phyloP scores from a whole-genome alignment of 164 flowering plant species.

The Aristolochia fimbriata region DNA sequence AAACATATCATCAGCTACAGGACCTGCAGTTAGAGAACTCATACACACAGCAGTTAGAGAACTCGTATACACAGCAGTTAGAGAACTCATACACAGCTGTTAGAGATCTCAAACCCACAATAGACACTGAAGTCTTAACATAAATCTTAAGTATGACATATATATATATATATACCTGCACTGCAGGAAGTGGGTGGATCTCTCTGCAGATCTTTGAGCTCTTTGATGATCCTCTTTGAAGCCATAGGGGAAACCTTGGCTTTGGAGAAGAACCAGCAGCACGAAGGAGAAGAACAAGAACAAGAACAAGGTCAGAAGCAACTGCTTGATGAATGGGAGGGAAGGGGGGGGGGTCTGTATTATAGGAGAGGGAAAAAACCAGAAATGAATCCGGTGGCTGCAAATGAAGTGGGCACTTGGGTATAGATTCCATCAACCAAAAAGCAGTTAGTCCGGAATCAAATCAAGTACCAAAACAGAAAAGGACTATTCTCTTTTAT shows the following conservation, averaged over 20 bases:
- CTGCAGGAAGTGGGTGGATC: constrained; percentile 16
- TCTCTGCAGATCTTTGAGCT: constrained; percentile 12
- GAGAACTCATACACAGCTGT: background rate
- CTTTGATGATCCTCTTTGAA: constrained; percentile 11
- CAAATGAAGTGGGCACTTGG: constrained; percentile 2
- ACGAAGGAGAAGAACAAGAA: background rate
- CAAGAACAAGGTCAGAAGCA: background rate
- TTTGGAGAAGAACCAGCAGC: background rate
- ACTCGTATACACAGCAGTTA: background rate
- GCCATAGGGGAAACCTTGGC: constrained; percentile 4
- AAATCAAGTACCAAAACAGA: background rate
- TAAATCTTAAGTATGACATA: background rate
- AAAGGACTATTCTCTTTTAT: background rate
- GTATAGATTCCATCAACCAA: constrained; percentile 2
- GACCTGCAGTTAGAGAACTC: constrained; percentile 47
- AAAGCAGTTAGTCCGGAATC: background rate
- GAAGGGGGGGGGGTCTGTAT: background rate
- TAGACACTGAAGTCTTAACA: too few relatives aligned
- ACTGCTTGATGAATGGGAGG: background rate
- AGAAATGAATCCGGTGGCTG: background rate
- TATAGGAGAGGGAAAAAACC: background rate
- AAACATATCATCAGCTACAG: constrained; percentile 70
- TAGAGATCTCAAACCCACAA: background rate
- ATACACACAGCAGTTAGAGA: background rate
- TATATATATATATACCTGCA: constrained; percentile 4